Percentiles rank a stretch among this genome's conserved stretches.
phyloP scores from a whole-genome alignment of 192 early-diverging fungal species.

The Coemansia sp. region DNA sequence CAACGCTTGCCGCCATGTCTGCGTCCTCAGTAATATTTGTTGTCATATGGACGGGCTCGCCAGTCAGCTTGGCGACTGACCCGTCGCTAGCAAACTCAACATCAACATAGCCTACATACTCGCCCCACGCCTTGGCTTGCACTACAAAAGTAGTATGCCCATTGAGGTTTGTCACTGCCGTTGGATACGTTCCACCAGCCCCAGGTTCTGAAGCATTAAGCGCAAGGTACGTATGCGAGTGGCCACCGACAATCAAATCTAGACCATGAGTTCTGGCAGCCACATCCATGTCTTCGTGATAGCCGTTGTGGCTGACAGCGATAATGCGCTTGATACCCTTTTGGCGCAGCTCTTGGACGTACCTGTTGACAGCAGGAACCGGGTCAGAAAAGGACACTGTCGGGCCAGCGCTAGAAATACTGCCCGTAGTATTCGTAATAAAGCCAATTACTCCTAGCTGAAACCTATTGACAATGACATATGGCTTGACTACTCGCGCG shows the following conservation, averaged over 20 bases:
- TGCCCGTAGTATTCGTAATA: slow-evolving; percentile 60
- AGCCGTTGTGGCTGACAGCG: slow-evolving; percentile 70
- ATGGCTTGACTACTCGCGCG: slow-evolving; percentile 59
- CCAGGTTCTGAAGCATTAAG: slow-evolving; percentile 52
- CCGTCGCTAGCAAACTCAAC: slow-evolving; percentile 56
- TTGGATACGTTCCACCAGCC: slow-evolving; percentile 65
- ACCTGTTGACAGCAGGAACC: slow-evolving; percentile 58
- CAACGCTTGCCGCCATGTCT: slow-evolving; percentile 42
- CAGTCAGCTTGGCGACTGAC: slow-evolving; percentile 51
- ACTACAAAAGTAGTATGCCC: slow-evolving; percentile 64
- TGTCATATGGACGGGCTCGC: slow-evolving; percentile 62
- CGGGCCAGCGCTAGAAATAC: slow-evolving; percentile 57
- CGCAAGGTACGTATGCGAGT: slow-evolving; percentile 68
- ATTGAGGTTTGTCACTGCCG: slow-evolving; percentile 58
- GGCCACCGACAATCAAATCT: slow-evolving; percentile 68
- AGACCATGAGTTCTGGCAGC: slow-evolving; percentile 61
- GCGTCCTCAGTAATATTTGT: slow-evolving; percentile 54
- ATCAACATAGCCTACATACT: slow-evolving; percentile 64
- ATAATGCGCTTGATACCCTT: slow-evolving; percentile 67
- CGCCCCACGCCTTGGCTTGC: slow-evolving; percentile 64
- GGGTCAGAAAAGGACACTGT: slow-evolving; percentile 60
- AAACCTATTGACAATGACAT: slow-evolving; percentile 64
- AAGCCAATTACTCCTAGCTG: slow-evolving; percentile 65
- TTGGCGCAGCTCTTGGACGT: slow-evolving; percentile 59
- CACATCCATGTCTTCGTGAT: slow-evolving; percentile 65